Evolutionary conservation across 345 rosid species (phyloP).

Genomic region (Brassica rapa): DNA sequence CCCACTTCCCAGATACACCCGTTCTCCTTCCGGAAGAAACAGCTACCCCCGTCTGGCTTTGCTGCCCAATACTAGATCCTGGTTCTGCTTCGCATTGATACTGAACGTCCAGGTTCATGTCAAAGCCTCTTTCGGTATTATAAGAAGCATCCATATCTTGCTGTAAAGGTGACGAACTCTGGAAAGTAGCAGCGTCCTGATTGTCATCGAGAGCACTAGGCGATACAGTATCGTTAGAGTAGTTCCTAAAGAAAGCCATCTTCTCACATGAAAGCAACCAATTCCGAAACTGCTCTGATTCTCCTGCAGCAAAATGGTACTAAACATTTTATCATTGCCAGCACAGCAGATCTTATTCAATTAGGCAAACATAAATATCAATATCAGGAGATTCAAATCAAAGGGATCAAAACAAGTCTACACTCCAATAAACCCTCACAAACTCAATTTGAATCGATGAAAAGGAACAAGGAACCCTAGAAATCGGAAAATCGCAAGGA

Average conservation of each 20-base stretch:
- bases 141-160: slow-evolving; percentile 52
- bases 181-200: slow-evolving; percentile 48
- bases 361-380: too few species aligned
- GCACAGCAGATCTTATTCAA: too few species aligned
- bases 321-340: too few species aligned
- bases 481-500: too few species aligned
- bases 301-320: background rate
- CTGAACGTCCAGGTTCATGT: slow-evolving; percentile 68
- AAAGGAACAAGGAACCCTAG: too few species aligned
- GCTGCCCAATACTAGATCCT: slow-evolving; percentile 53
- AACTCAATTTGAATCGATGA: too few species aligned
- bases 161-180: slow-evolving; percentile 49
- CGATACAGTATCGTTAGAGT: slow-evolving; percentile 58
- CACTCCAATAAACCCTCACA: too few species aligned
- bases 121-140: slow-evolving; percentile 63
- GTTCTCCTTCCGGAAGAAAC: slow-evolving; percentile 63
- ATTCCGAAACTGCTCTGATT: background rate
- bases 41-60: slow-evolving; percentile 43
- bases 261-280: slow-evolving; percentile 53
- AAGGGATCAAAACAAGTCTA: too few species aligned
- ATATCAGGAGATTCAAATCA: too few species aligned
- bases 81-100: slow-evolving; percentile 77
- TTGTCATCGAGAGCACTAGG: slow-evolving; percentile 66
- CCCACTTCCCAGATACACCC: slow-evolving; percentile 79
- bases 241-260: slow-evolving; percentile 90